Conservation (phyloP, 352 stramenopile genomes). For the Blastocystis sp. region DNA sequence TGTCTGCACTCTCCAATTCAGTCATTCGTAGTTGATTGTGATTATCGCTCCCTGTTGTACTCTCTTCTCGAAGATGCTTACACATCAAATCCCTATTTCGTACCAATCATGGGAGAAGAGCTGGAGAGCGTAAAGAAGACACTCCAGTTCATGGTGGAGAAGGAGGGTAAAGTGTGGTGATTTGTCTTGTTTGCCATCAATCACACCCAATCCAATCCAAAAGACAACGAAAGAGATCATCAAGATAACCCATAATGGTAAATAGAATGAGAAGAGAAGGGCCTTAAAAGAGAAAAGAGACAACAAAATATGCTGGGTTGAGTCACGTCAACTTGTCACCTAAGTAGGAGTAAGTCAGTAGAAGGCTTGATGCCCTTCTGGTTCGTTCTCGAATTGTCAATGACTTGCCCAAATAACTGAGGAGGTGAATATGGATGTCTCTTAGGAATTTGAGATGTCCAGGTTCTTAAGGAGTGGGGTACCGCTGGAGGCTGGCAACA, state of each 20-base stretch:
- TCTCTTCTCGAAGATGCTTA: constrained; percentile 45
- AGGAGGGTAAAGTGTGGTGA: constrained; percentile 47
- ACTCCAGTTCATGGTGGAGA: constrained; percentile 58
- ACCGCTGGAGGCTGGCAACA: constrained; percentile 68
- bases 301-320: constrained; percentile 32
- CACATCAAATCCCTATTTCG: constrained; percentile 32
- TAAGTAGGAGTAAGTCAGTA: constrained; percentile 38
- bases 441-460: constrained; percentile 64
- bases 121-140: constrained; percentile 20
- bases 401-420: constrained; percentile 63
- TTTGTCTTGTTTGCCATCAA: not conserved
- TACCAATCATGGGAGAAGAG: constrained; percentile 41
- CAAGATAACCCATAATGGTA: no score
- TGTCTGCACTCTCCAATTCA: not conserved
- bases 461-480: constrained; percentile 52
- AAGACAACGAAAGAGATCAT: not conserved
- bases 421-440: constrained; percentile 53
- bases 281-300: no score
- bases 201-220: not conserved
- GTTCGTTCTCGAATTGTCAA: constrained; percentile 34
- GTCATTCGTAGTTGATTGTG: constrained; percentile 13
- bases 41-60: constrained; percentile 45
- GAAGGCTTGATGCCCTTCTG: constrained; percentile 36
- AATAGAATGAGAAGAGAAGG: no score
- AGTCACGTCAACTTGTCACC: constrained; percentile 68